Percentiles rank a stretch among this genome's conserved stretches.
Conservation (phyloP, 495 filamentous ascomycete genomes). For the Tuber indicum region DNA sequence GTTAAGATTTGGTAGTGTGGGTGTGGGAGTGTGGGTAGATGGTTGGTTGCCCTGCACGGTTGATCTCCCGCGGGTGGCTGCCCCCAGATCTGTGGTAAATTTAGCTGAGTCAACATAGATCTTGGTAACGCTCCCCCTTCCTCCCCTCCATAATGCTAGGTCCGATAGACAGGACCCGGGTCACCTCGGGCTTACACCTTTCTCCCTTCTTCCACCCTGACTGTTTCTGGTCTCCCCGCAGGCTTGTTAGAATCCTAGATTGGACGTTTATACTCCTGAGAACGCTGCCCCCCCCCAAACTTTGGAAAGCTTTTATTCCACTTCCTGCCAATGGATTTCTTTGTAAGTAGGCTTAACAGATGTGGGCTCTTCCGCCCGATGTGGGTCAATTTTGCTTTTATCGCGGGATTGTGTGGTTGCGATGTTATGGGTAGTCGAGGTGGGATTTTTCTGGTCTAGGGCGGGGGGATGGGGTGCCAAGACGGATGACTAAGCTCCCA, state of each 20-base stretch:
- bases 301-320: background rate
- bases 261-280: background rate
- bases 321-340: background rate
- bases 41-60: constrained; percentile 1
- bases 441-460: background rate
- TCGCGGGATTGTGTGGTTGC: background rate
- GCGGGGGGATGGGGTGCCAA: background rate
- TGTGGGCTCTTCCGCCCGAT: background rate
- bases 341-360: background rate
- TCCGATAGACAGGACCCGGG: background rate
- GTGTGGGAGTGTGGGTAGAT: background rate
- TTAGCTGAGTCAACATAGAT: background rate
- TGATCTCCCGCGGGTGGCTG: background rate
- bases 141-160: background rate
- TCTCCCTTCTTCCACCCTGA: background rate
- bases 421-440: background rate
- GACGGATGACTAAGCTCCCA: background rate
- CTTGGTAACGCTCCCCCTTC: background rate
- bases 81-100: background rate
- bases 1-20: background rate
- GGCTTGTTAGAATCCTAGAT: background rate
- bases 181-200: background rate
- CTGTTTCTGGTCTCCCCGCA: background rate
- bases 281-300: background rate
- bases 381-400: background rate